Conservation (phyloP, 169 alveolate genomes). For the Neospora caninum region DNA sequence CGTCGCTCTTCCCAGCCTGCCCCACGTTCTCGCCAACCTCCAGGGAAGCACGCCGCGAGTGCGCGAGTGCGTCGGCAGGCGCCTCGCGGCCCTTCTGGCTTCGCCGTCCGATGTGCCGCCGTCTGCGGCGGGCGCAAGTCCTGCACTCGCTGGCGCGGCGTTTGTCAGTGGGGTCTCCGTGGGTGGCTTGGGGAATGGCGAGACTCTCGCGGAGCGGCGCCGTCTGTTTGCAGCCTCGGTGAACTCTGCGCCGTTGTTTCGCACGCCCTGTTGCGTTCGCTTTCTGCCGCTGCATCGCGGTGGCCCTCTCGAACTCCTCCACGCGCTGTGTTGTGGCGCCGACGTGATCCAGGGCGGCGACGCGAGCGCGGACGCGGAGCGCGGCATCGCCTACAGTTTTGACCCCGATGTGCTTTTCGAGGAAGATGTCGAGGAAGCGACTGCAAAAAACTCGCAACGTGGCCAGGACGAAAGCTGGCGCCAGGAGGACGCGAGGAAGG, state of each 20-base stretch:
- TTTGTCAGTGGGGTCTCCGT: background rate
- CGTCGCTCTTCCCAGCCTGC: background rate
- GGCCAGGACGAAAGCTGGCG: too few relatives aligned
- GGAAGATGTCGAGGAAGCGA: background rate
- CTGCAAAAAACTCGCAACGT: background rate
- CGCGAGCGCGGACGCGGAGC: background rate
- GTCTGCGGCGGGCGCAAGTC: too few relatives aligned
- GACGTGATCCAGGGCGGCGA: slow-evolving; percentile 12
- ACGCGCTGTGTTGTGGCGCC: slow-evolving; percentile 27
- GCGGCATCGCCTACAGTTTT: slow-evolving; percentile 6
- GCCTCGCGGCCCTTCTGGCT: background rate
- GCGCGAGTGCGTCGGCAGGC: background rate
- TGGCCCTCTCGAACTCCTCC: slow-evolving; percentile 22
- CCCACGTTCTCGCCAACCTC: slow-evolving; percentile 13
- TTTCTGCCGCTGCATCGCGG: slow-evolving; percentile 26
- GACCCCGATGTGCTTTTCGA: background rate
- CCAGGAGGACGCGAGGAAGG: background rate
- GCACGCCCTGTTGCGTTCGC: background rate
- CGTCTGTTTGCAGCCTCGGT: background rate
- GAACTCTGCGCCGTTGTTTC: background rate
- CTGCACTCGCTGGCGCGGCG: background rate
- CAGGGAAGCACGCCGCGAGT: background rate
- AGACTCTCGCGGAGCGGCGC: background rate
- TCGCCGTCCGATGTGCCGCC: background rate
- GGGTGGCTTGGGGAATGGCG: slow-evolving; percentile 2